Percentiles rank a stretch among this genome's conserved stretches.
These are phyloP conservation scores for Ascomycota sp. DNA, from an alignment of 2,329 filamentous ascomycete genomes.

Conservation along the genomic window DNA sequence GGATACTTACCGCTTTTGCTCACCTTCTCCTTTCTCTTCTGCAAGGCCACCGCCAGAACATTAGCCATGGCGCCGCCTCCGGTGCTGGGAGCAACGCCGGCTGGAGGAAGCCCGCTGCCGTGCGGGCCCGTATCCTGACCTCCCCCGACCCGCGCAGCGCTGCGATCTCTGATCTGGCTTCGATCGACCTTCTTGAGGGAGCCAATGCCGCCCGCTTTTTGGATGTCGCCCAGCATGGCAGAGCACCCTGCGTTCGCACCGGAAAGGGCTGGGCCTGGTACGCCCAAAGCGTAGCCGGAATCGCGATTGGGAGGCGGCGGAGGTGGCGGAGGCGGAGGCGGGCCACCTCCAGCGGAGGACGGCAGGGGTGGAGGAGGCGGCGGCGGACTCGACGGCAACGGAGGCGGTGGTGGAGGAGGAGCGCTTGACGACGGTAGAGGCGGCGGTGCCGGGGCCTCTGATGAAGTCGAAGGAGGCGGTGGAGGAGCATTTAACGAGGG, in stretches of 20 bases:
- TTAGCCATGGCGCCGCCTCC: constrained; percentile 54
- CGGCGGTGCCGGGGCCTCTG: too few relatives aligned
- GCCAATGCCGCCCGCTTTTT: constrained; percentile 44
- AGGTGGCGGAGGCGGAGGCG: constrained; percentile 28
- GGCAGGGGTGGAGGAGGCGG: constrained; percentile 19
- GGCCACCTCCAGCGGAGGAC: constrained; percentile 9
- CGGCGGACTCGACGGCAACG: constrained; percentile 2
- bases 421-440: constrained; percentile 14
- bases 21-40: constrained; percentile 82
- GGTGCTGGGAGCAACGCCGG: constrained; percentile 28
- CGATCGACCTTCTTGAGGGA: constrained; percentile 59
- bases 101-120: constrained; percentile 18
- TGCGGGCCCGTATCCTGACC: too few relatives aligned
- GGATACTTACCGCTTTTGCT: constrained; percentile 69
- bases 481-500: constrained; percentile 18
- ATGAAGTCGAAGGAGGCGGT: constrained; percentile 1
- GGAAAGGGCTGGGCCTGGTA: constrained; percentile 23
- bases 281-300: constrained; percentile 34
- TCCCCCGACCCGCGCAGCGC: constrained; percentile 37
- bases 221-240: constrained; percentile 52
- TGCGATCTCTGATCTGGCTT: constrained; percentile 50
- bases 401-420: constrained; percentile 14
- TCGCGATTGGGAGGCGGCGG: constrained; percentile 30
- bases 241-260: constrained; percentile 25
- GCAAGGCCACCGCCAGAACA: constrained; percentile 57